phyloP scores from a whole-genome alignment of 1,284 basidiomycete species.

The Inonotus hispidus region DNA sequence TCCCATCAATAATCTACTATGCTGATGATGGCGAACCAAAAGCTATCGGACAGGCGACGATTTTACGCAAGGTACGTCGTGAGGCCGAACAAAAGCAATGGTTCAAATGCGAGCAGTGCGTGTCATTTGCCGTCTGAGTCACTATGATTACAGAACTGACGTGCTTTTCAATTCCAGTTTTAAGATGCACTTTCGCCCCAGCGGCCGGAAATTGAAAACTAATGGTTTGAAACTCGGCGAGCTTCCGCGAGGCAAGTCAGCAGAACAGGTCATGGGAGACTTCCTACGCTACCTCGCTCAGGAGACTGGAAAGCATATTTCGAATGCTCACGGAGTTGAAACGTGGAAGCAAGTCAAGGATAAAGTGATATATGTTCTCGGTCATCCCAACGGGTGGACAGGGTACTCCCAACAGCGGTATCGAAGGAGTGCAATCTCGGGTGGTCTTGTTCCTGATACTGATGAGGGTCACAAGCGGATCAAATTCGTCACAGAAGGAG shows the following conservation, averaged over 20 bases:
- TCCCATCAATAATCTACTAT: constrained; percentile 70
- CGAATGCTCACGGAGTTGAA: constrained; percentile 58
- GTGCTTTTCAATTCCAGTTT: constrained; percentile 45
- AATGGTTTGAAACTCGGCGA: constrained; percentile 65
- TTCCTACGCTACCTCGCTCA: constrained; percentile 66
- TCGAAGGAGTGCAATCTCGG: constrained; percentile 61
- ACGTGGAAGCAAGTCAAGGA: constrained; percentile 60
- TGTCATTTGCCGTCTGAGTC: constrained; percentile 12
- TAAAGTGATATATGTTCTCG: constrained; percentile 58
- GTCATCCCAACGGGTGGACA: constrained; percentile 79
- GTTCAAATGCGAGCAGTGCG: constrained; percentile 68
- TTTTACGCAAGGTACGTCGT: constrained; percentile 47
- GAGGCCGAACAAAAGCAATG: constrained; percentile 68
- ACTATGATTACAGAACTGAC: neutral
- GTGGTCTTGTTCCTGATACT: constrained; percentile 61
- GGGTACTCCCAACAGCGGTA: constrained; percentile 72
- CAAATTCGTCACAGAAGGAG: constrained; percentile 73
- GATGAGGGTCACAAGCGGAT: constrained; percentile 62
- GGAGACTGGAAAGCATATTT: constrained; percentile 68
- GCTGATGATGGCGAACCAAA: constrained; percentile 53
- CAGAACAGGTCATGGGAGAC: constrained; percentile 70
- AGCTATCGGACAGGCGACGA: constrained; percentile 72
- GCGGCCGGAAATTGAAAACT: constrained; percentile 69
- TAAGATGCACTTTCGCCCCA: constrained; percentile 62
- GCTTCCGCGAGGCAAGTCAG: constrained; percentile 55